Evolutionary conservation across 768 basidiomycete species (phyloP), one percentile per base, ranked within the genome.

Genomic region (Rhizopogon vulgaris): DNA sequence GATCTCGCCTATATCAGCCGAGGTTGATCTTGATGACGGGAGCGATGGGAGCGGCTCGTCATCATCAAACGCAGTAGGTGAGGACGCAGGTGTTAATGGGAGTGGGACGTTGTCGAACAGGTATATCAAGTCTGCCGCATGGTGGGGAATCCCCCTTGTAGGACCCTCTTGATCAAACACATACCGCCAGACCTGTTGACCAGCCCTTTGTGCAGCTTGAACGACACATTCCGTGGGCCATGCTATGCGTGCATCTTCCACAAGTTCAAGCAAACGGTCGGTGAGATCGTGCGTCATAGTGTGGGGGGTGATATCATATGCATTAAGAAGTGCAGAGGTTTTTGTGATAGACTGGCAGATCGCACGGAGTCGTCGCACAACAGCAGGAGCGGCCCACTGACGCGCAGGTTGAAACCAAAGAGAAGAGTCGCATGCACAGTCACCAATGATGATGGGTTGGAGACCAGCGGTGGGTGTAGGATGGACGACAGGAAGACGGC

Each of bases 151-250:
- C 12, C 80, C 80, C 42, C 80, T 74, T 22, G 76, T 71, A 8
- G 87, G 84, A 1, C 84, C 79, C 59, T 87, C 88, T 69, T 90
- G 88, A 66, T 90, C 88, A 62, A 90, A 90, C 15, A 87, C 80
- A 58, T 87, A 90, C 52, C 88, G 76, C 82, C 83, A 90, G 5
- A 88, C 85, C n/a, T 78, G 77, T 38, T 71, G 71, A 1, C 81
- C 84, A 12, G 76, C 74, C 15, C 66, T 70, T 49, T 74, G 74
- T 2, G 79, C 75, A 49, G 73, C 74, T 48, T 76, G 69, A 3
- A 76, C 78, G 34, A 84, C 69, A 55, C 82, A 79, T 24, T 90
- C 83, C 1, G 83, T 85, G 9, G 86, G 86, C 86, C 86, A 90
- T 12, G 85, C 84, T 32, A 90, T 74, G 24, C 84, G 79, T 10